A percentile compares a stretch with the other conserved stretches of the same genome.
Evolutionary conservation across 2,329 filamentous ascomycete genomes (phyloP).

Genomic region (Sarocladiaceae sp.): DNA sequence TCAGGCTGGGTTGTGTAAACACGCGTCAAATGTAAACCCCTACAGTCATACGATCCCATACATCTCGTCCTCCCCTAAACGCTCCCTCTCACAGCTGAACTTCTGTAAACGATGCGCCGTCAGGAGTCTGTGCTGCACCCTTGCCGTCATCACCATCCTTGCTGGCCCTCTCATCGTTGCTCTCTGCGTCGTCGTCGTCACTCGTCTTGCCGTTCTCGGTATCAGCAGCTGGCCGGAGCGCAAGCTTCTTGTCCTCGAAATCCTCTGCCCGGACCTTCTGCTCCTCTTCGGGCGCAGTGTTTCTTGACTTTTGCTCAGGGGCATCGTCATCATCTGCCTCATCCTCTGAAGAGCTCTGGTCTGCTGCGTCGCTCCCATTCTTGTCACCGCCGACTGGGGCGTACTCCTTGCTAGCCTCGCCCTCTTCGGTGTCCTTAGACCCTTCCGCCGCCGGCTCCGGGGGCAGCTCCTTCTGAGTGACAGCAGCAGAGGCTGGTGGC

Average conservation of each 20-base stretch:
- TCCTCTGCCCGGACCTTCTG: slow-evolving; percentile 53
- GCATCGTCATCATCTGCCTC: slow-evolving; percentile 20
- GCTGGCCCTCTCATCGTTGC: slow-evolving; percentile 25
- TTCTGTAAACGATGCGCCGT: slow-evolving; percentile 57
- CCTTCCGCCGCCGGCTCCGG: slow-evolving; percentile 14
- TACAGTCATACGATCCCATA: not conserved
- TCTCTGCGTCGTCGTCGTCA: slow-evolving; percentile 22
- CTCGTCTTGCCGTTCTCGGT: slow-evolving; percentile 11
- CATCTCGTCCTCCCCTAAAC: not conserved
- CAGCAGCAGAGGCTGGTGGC: slow-evolving; percentile 16
- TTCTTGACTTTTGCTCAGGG: slow-evolving; percentile 25
- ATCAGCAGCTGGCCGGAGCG: slow-evolving; percentile 36
- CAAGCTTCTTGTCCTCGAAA: slow-evolving; percentile 47
- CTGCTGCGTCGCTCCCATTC: slow-evolving; percentile 15
- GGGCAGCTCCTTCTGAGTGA: slow-evolving; percentile 28
- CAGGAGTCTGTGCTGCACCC: slow-evolving; percentile 42
- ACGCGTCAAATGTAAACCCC: too few relatives aligned
- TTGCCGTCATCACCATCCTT: slow-evolving; percentile 27
- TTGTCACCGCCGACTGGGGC: slow-evolving; percentile 23
- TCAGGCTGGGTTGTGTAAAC: too few relatives aligned
- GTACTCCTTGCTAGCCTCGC: slow-evolving; percentile 20
- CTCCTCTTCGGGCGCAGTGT: slow-evolving; percentile 27
- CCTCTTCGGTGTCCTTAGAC: slow-evolving; percentile 15
- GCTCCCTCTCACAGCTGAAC: slow-evolving; percentile 45
- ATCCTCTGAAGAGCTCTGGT: slow-evolving; percentile 18